Evolutionary conservation across 306 rosid species (phyloP).

Genomic region (Trifolium subterraneum): DNA sequence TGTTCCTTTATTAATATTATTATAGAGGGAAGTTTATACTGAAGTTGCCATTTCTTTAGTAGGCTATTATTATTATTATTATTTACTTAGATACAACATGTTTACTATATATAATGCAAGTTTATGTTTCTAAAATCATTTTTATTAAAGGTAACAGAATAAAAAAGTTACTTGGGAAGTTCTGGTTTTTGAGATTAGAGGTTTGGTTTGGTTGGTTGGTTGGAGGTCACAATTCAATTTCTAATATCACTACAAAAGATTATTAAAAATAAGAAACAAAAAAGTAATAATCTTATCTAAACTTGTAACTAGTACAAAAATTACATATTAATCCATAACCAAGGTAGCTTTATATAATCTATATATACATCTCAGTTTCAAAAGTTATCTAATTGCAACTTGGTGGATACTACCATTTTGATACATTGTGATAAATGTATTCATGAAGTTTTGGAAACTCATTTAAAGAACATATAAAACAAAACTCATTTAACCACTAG

Average conservation of each 20-base stretch:
- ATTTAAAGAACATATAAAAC: background rate
- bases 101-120: too few relatives aligned
- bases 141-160: conserved; percentile 4
- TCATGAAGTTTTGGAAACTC: conserved; percentile 5
- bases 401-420: conserved; percentile 6
- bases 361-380: conserved; percentile 51
- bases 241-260: background rate
- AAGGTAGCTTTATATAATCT: conserved; percentile 28
- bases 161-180: background rate
- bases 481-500: conserved; percentile 49
- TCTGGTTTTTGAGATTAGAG: background rate
- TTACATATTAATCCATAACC: conserved; percentile 12
- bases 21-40: too few relatives aligned
- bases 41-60: too few relatives aligned
- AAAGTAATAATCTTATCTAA: background rate
- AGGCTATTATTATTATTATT: too few relatives aligned
- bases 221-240: conserved; percentile 8
- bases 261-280: background rate
- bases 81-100: too few relatives aligned
- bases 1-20: too few relatives aligned
- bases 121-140: too few relatives aligned
- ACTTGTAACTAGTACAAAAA: conserved; percentile 10
- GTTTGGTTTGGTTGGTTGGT: background rate
- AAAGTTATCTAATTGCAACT: conserved; percentile 7
- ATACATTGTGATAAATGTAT: background rate